Conservation (phyloP, 352 stramenopile species). For the Saprolegnia diclina region DNA sequence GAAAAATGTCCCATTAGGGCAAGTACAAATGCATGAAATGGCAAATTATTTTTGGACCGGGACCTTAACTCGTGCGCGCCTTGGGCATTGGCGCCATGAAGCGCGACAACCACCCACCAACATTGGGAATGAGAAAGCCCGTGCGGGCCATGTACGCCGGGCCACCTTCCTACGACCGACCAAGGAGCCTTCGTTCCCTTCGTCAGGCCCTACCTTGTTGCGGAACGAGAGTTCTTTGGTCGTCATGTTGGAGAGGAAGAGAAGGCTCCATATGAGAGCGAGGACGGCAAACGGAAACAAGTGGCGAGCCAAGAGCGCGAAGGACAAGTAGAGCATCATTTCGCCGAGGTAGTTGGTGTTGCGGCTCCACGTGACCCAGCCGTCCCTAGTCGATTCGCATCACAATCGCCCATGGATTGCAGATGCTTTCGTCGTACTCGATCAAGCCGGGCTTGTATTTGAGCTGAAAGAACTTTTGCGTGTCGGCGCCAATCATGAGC, state of each 20-base stretch:
- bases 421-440: constrained; percentile 1
- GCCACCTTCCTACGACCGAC: constrained; percentile 9
- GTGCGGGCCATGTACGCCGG: background rate
- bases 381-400: constrained; percentile 16
- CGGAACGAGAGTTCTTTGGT: constrained; percentile 24
- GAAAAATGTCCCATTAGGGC: too few species aligned
- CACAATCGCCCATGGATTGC: too few species aligned
- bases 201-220: constrained; percentile 15
- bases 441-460: constrained; percentile 27
- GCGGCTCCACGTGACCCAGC: constrained; percentile 26
- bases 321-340: constrained; percentile 27
- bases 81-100: background rate
- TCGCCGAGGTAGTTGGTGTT: constrained; percentile 29
- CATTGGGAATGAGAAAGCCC: constrained; percentile 17
- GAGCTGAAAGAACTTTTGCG: constrained; percentile 24
- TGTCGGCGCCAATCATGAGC: constrained; percentile 19
- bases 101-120: constrained; percentile 1
- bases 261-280: constrained; percentile 13
- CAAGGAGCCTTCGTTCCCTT: background rate
- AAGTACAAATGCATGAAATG: too few species aligned
- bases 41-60: too few species aligned
- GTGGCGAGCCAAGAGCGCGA: constrained; percentile 18
- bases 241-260: constrained; percentile 26
- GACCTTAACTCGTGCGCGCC: background rate
- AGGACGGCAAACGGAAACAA: constrained; percentile 26